These are phyloP conservation scores for Petasospora fabianii DNA, from an alignment of 1,139 yeast species.

Conservation along the genomic window DNA sequence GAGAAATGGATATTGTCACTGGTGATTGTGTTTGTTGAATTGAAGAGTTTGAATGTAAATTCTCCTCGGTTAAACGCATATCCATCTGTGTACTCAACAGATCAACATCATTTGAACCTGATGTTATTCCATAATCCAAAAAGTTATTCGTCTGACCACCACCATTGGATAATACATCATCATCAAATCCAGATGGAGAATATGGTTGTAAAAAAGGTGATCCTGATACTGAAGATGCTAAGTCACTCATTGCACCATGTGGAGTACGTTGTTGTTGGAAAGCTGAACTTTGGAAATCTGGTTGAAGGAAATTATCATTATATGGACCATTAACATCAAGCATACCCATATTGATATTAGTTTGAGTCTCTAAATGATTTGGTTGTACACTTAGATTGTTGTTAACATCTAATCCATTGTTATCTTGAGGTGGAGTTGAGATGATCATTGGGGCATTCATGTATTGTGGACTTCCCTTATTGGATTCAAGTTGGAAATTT, in stretches of 20 bases:
- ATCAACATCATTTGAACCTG: conserved; percentile 14
- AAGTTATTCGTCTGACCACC: conserved; percentile 4
- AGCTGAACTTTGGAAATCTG: conserved; percentile 7
- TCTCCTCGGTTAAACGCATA: conserved; percentile 17
- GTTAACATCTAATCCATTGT: too few relatives aligned
- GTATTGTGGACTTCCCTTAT: conserved; percentile 7
- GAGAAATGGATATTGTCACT: conserved; percentile 23
- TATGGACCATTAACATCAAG: neutral
- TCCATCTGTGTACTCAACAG: conserved; percentile 14
- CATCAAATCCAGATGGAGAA: conserved; percentile 11
- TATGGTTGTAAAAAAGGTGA: conserved; percentile 8
- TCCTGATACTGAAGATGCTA: conserved; percentile 20
- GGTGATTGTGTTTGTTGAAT: conserved; percentile 9
- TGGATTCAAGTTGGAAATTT: conserved; percentile 3
- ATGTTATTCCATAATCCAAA: too few relatives aligned
- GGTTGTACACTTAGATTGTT: too few relatives aligned
- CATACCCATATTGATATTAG: too few relatives aligned
- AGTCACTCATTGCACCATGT: conserved; percentile 12
- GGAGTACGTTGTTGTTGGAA: conserved; percentile 19
- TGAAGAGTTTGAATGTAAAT: conserved; percentile 2
- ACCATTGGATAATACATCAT: conserved; percentile 11
- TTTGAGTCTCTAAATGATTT: too few relatives aligned
- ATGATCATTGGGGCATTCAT: conserved; percentile 18
- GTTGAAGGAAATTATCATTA: conserved; percentile 10
- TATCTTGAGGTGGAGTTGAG: conserved; percentile 20